Evolutionary conservation across 305 asterid species (phyloP).

Genomic region (Rubia peregrina): DNA sequence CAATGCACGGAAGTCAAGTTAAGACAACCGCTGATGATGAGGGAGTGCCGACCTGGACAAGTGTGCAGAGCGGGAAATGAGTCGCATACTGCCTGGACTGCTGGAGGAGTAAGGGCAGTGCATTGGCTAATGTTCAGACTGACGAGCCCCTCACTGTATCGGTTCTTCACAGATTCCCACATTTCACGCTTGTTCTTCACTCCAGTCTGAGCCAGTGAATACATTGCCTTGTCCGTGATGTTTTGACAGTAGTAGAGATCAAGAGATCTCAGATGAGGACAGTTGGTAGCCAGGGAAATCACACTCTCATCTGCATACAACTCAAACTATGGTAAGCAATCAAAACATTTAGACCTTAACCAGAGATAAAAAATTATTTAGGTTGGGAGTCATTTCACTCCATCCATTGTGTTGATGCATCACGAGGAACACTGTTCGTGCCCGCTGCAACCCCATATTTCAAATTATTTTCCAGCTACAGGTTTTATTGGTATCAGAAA

Average conservation of each 20-base stretch:
- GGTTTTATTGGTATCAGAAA: not conserved
- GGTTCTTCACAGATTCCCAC: slow-evolving; percentile 55
- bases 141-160: slow-evolving; percentile 69
- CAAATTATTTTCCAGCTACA: not conserved
- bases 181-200: slow-evolving; percentile 46
- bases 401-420: not conserved
- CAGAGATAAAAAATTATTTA: not conserved
- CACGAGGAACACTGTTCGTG: not conserved
- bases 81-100: slow-evolving; percentile 92
- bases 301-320: slow-evolving; percentile 64
- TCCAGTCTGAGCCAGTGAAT: slow-evolving; percentile 78
- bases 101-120: slow-evolving; percentile 95
- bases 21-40: slow-evolving; percentile 88
- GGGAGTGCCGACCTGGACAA: slow-evolving; percentile 76
- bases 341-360: not conserved
- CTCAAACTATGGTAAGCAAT: not conserved
- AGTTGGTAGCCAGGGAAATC: slow-evolving; percentile 73
- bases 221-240: slow-evolving; percentile 86
- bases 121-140: slow-evolving; percentile 92
- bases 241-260: slow-evolving; percentile 87
- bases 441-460: not conserved
- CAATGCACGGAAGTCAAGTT: slow-evolving; percentile 82
- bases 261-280: slow-evolving; percentile 72
- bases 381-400: not conserved
- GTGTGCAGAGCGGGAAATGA: slow-evolving; percentile 92